These are phyloP conservation scores for Cryptococcus sp. DNA, from an alignment of 1,284 basidiomycete species.

Conservation along the genomic window DNA sequence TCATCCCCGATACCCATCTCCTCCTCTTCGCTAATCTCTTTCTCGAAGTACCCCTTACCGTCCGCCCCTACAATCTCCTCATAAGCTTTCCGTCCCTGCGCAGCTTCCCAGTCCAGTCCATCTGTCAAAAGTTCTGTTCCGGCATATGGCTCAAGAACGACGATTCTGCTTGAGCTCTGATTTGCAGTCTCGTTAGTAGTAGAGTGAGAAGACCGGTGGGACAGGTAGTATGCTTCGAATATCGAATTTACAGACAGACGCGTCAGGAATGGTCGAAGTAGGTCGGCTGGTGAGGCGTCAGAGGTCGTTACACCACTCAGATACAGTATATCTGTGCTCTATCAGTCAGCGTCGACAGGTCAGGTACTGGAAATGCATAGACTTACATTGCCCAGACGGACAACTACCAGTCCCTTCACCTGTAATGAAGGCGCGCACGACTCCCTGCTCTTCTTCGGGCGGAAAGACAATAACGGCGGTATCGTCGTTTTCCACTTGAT, in stretches of 20 bases:
- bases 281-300: conserved; percentile 4
- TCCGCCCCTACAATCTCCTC: conserved; percentile 30
- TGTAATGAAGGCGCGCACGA: conserved; percentile 71
- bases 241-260: conserved; percentile 24
- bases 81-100: conserved; percentile 40
- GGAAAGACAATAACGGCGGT: conserved; percentile 80
- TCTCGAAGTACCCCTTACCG: conserved; percentile 57
- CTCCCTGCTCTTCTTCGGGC: conserved; percentile 60
- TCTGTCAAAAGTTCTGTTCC: conserved; percentile 38
- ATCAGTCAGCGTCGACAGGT: background rate
- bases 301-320: conserved; percentile 30
- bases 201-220: conserved; percentile 8
- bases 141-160: conserved; percentile 35
- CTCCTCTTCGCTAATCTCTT: conserved; percentile 54
- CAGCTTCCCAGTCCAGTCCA: conserved; percentile 48
- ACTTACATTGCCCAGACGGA: conserved; percentile 77
- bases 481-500: conserved; percentile 57
- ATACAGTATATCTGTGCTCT: conserved; percentile 51
- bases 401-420: conserved; percentile 84
- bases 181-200: too few relatives aligned
- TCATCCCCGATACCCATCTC: conserved; percentile 51
- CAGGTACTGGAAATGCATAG: background rate
- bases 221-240: conserved; percentile 34
- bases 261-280: conserved; percentile 32
- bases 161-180: conserved; percentile 3